Evolutionary conservation across 805 yeast genomes (phyloP).

Genomic region (Metschnikowia reukaufii): DNA sequence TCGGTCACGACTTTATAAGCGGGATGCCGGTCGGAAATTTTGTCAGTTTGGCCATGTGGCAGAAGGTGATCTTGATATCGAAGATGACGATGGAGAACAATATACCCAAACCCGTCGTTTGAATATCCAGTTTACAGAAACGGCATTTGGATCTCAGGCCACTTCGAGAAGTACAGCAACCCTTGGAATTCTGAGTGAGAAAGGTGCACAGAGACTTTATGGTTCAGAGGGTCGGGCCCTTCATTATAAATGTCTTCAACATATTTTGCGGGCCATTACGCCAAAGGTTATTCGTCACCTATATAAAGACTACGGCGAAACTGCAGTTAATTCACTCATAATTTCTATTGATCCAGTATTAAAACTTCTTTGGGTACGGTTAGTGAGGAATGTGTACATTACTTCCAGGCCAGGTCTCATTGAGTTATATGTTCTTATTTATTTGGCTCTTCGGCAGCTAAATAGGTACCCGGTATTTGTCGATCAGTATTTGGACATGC

Average conservation of each 20-base stretch:
- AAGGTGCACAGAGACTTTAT: slow-evolving; percentile 27
- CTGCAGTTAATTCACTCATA: slow-evolving; percentile 2
- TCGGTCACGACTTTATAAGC: slow-evolving; percentile 70
- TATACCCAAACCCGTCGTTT: slow-evolving; percentile 54
- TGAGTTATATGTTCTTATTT: slow-evolving; percentile 43
- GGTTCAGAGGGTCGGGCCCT: slow-evolving; percentile 50
- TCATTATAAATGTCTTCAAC: slow-evolving; percentile 50
- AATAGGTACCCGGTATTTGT: slow-evolving; percentile 49
- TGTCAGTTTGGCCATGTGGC: slow-evolving; percentile 91
- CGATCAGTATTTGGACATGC: slow-evolving; percentile 46
- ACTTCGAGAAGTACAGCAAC: slow-evolving; percentile 4
- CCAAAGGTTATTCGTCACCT: slow-evolving; percentile 16
- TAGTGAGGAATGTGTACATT: slow-evolving; percentile 1
- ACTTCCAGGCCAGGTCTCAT: slow-evolving; percentile 22
- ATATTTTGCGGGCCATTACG: slow-evolving; percentile 44
- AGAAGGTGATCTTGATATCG: slow-evolving; percentile 74
- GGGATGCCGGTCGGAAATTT: slow-evolving; percentile 72
- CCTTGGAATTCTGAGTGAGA: neutral
- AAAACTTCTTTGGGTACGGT: slow-evolving; percentile 36
- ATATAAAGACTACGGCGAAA: slow-evolving; percentile 2
- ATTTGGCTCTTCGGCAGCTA: slow-evolving; percentile 50
- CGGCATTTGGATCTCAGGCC: slow-evolving; percentile 21
- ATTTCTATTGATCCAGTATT: slow-evolving; percentile 15
- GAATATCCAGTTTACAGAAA: slow-evolving; percentile 42
- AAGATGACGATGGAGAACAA: slow-evolving; percentile 75